Evolutionary conservation across 164 flowering plant species (phyloP).

Genomic region (Cinnamomum micranthum): DNA sequence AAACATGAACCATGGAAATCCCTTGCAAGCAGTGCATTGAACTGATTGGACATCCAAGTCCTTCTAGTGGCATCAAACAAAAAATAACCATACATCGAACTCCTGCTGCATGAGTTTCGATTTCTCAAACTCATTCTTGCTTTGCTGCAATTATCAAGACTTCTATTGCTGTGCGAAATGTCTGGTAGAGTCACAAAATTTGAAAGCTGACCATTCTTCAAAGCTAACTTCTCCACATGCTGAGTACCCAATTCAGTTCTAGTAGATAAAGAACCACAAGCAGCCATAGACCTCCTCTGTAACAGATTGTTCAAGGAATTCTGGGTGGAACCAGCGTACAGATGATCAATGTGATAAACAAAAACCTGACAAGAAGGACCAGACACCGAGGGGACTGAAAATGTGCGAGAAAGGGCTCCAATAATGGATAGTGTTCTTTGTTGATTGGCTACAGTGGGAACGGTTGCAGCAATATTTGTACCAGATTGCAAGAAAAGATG

Average conservation of each 20-base stretch:
- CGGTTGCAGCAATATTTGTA: slow-evolving; percentile 38
- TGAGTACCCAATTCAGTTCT: slow-evolving; percentile 40
- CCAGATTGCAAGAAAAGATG: slow-evolving; percentile 36
- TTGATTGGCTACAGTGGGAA: slow-evolving; percentile 34
- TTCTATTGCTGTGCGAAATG: slow-evolving; percentile 37
- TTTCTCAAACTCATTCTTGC: slow-evolving; percentile 45
- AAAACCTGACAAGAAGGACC: slow-evolving; percentile 72
- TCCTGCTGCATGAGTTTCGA: slow-evolving; percentile 23
- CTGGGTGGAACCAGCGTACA: slow-evolving; percentile 25
- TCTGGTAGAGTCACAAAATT: slow-evolving; percentile 29
- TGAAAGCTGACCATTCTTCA: slow-evolving; percentile 29
- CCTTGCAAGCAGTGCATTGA: slow-evolving; percentile 13
- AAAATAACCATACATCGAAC: slow-evolving; percentile 34
- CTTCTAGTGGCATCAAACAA: slow-evolving; percentile 25
- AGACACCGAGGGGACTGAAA: slow-evolving; percentile 76
- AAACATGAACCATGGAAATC: slow-evolving; percentile 29
- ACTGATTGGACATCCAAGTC: slow-evolving; percentile 17
- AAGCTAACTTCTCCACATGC: slow-evolving; percentile 31
- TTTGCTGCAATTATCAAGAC: slow-evolving; percentile 26
- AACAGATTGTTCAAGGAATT: slow-evolving; percentile 11
- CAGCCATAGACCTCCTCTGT: slow-evolving; percentile 41
- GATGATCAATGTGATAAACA: slow-evolving; percentile 56
- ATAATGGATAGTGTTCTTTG: slow-evolving; percentile 50
- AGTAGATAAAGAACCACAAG: slow-evolving; percentile 26
- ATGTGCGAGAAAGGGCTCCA: slow-evolving; percentile 67